These are phyloP conservation scores for Oryza rufipogon DNA, from an alignment of 176 grass and related monocot genomes.

Conservation along the genomic window DNA sequence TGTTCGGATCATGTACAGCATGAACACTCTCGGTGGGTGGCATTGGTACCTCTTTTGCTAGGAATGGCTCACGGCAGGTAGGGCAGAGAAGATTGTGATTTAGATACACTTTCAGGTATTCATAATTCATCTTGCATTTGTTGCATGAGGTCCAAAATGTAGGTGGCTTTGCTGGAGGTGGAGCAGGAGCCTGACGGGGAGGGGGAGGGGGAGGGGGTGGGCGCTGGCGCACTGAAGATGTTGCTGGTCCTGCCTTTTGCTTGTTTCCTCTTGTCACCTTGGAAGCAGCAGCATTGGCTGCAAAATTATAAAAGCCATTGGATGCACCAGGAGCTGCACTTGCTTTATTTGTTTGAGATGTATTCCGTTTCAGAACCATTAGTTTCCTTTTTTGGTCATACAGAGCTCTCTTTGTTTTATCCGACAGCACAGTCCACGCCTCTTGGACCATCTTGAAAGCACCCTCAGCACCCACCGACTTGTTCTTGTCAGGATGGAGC, in stretches of 20 bases:
- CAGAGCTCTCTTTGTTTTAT: slow-evolving; percentile 32
- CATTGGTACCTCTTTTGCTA: slow-evolving; percentile 41
- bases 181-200: background rate
- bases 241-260: slow-evolving; percentile 24
- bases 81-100: slow-evolving; percentile 47
- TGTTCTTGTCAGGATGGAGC: slow-evolving; percentile 47
- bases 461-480: slow-evolving; percentile 43
- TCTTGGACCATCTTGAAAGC: slow-evolving; percentile 45
- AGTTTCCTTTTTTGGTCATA: slow-evolving; percentile 45
- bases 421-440: slow-evolving; percentile 45
- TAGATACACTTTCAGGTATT: slow-evolving; percentile 40
- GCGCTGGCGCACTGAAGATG: slow-evolving; percentile 7
- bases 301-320: slow-evolving; percentile 29
- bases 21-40: slow-evolving; percentile 30
- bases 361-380: slow-evolving; percentile 6
- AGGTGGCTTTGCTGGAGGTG: background rate
- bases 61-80: slow-evolving; percentile 40
- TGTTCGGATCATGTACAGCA: slow-evolving; percentile 32
- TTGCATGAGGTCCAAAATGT: slow-evolving; percentile 65
- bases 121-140: slow-evolving; percentile 56
- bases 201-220: background rate
- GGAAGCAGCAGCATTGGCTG: slow-evolving; percentile 9
- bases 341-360: slow-evolving; percentile 13
- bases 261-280: slow-evolving; percentile 20
- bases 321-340: slow-evolving; percentile 31